Evolutionary conservation across 192 early-diverging fungal species (phyloP).

Genomic region (Jimgerdemannia lactiflua): DNA sequence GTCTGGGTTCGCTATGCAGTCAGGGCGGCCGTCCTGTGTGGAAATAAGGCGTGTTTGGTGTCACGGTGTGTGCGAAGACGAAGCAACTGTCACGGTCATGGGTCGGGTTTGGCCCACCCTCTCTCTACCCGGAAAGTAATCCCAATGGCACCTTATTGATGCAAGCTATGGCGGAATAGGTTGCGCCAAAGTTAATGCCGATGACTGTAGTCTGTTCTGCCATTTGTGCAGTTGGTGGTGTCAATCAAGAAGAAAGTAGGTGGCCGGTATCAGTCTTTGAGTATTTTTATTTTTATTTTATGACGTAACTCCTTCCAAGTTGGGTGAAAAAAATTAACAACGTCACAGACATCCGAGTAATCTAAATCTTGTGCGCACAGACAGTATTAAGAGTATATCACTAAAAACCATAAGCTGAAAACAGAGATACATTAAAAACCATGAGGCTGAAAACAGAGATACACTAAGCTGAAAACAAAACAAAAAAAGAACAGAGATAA

Average conservation of each 20-base stretch:
- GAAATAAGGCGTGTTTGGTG: not conserved
- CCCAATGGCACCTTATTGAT: conserved; percentile 61
- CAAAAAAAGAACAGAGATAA: not conserved
- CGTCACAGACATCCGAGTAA: not conserved
- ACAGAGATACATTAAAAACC: too few relatives aligned
- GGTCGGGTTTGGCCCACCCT: too few relatives aligned
- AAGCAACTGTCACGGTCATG: not conserved
- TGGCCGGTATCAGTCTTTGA: not conserved
- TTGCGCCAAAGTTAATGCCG: conserved; percentile 85
- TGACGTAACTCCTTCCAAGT: not conserved
- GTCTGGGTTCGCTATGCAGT: conserved; percentile 97
- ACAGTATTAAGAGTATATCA: not conserved
- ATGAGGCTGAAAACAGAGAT: too few relatives aligned
- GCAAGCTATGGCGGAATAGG: conserved; percentile 82
- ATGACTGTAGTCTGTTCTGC: conserved; percentile 45
- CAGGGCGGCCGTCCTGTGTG: conserved; percentile 64
- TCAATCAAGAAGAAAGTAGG: not conserved
- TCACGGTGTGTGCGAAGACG: not conserved
- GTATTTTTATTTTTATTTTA: not conserved
- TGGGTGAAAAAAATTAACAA: not conserved
- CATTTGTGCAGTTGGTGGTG: conserved; percentile 12
- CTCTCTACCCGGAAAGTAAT: not conserved
- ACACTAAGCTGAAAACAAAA: not conserved
- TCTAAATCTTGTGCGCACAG: too few relatives aligned
- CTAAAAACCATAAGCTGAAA: too few relatives aligned